A percentile compares a stretch with the other conserved stretches of the same genome.
These are phyloP conservation scores for Eimeria falciformis DNA, from an alignment of 169 alveolate genomes.

Conservation along the genomic window DNA sequence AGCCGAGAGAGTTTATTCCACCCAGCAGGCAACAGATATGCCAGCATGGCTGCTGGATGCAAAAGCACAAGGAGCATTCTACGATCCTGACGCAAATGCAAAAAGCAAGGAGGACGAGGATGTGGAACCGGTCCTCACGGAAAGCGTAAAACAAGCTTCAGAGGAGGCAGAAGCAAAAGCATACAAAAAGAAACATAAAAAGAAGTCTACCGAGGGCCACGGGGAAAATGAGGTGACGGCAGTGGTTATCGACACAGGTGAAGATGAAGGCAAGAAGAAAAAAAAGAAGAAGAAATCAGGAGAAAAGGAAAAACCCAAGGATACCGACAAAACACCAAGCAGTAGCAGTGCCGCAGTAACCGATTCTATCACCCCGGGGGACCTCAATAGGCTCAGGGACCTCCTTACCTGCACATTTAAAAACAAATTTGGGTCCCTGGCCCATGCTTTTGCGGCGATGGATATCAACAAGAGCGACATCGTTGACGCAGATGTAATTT, in stretches of 20 bases:
- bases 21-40: slow-evolving; percentile 44
- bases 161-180: slow-evolving; percentile 48
- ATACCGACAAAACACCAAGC: neutral
- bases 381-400: slow-evolving; percentile 55
- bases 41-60: slow-evolving; percentile 75
- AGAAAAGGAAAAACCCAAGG: slow-evolving; percentile 43
- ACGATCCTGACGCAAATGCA: slow-evolving; percentile 30
- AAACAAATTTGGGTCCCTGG: slow-evolving; percentile 74
- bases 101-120: slow-evolving; percentile 3
- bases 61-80: slow-evolving; percentile 46
- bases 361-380: slow-evolving; percentile 8
- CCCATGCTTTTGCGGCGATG: slow-evolving; percentile 74
- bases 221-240: neutral
- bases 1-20: slow-evolving; percentile 68
- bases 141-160: neutral
- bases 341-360: neutral
- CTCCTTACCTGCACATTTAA: slow-evolving; percentile 72
- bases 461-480: slow-evolving; percentile 70
- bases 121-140: neutral
- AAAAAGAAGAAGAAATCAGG: slow-evolving; percentile 28
- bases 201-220: neutral
- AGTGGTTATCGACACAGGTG: neutral
- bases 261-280: slow-evolving; percentile 51
- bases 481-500: slow-evolving; percentile 74
- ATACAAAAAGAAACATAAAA: slow-evolving; percentile 58